These are phyloP conservation scores for Pelargonium fulgidum DNA, from an alignment of 441 rosid genomes.

Conservation along the genomic window DNA sequence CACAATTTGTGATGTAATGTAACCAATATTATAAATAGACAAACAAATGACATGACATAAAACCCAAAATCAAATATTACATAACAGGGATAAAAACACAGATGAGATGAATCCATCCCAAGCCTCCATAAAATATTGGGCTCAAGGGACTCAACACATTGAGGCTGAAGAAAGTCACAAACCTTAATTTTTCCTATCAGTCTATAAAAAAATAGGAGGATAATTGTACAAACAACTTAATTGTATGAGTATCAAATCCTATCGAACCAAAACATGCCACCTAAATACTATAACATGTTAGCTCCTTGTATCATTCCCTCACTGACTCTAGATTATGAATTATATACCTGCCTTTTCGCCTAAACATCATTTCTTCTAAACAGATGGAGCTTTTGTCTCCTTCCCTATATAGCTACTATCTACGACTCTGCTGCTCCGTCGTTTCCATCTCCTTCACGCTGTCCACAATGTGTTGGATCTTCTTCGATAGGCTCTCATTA, in stretches of 20 bases:
- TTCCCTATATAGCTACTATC: slow-evolving; percentile 26
- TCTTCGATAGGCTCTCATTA: slow-evolving; percentile 70
- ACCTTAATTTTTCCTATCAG: background rate
- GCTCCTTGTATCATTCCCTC: too few species aligned
- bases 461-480: slow-evolving; percentile 70
- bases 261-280: background rate
- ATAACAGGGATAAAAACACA: too few species aligned
- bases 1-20: too few species aligned
- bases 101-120: too few species aligned
- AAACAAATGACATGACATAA: too few species aligned
- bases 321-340: too few species aligned
- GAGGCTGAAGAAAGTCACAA: background rate
- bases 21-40: too few species aligned
- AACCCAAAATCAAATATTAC: too few species aligned
- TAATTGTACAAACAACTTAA: background rate
- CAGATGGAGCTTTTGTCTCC: background rate
- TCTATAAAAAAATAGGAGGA: background rate
- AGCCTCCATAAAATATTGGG: background rate
- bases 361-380: too few species aligned
- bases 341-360: too few species aligned
- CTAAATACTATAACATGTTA: background rate
- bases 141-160: background rate
- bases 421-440: slow-evolving; percentile 42
- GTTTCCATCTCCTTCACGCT: slow-evolving; percentile 64
- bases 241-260: background rate